Evolutionary conservation across 228 moss, liverwort and hornwort species (phyloP), one percentile per base, ranked within the genome.

Genomic region (Sphagnum fallax): DNA sequence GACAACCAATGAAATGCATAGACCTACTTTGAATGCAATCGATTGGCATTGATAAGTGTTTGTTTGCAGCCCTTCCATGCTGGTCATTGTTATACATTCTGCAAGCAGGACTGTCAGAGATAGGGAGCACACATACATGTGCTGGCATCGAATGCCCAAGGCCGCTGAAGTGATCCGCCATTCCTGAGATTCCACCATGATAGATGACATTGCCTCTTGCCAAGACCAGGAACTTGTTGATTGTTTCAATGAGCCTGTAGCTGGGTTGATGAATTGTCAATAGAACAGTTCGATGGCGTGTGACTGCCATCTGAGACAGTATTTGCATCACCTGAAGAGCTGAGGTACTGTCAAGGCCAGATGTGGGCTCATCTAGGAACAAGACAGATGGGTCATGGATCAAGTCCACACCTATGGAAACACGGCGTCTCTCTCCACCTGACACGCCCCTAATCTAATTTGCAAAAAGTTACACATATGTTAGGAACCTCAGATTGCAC

Each of bases 311-410:
- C 4, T 10, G 67, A 5, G 70, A 75, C 47, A 88, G 63, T 61
- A 74, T 70, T 60, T 74, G 63, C 79, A 88, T 76, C 12, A 88
- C 77, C 58, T 84, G 81, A 47, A 84, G 60, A 8, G 87, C 84
- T 4, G 81, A 74, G 7, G 65, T 52, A 67, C 79, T 81, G 72
- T 88, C 87, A 47, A 88, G 60, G 14, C 87, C 87, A 0, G 79
- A 84, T 0, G 87, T 88, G 5, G 87, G 87, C 71, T 84, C 87
- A 49, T 88, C 84, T 12, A 87, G 67, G 60, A 87, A n/a, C 18
- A 63, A 50, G 52, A 88, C 79, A 13, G 81, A 71, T 8, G 87
- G 87, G 64, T 84, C 87, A 67, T 88, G 84, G 62, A 88, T 77
- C 53, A 77, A 66, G 14, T 88, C 84, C 64, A 82, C 79, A 9